phyloP scores from a whole-genome alignment of 2,329 filamentous ascomycete species.

The Septoria linicola region DNA sequence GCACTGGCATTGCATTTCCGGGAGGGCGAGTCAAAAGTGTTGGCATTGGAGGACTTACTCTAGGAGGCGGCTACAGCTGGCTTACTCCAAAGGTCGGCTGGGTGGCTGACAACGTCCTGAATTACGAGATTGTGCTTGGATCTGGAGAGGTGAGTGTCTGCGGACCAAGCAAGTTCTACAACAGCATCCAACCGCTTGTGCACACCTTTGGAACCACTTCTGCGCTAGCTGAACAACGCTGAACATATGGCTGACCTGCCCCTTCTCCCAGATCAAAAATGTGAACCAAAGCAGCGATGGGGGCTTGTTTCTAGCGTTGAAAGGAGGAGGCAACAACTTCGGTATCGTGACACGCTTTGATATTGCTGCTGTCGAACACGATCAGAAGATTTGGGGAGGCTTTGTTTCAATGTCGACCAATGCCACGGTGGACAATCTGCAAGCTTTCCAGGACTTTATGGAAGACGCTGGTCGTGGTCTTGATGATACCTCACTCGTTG shows the following conservation, averaged over 20 bases:
- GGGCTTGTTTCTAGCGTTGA: slow-evolving; percentile 30
- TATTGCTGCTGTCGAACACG: slow-evolving; percentile 2
- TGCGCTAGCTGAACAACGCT: no score
- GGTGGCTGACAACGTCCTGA: slow-evolving; percentile 41
- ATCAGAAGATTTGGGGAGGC: slow-evolving; percentile 6
- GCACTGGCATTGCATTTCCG: slow-evolving; percentile 6
- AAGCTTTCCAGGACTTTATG: slow-evolving; percentile 7
- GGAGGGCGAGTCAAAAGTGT: slow-evolving; percentile 16
- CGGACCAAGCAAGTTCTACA: no score
- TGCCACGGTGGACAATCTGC: slow-evolving; percentile 5
- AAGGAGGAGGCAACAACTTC: slow-evolving; percentile 25
- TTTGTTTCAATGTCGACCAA: slow-evolving; percentile 3
- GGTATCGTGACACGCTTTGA: slow-evolving; percentile 30
- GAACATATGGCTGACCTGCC: no score
- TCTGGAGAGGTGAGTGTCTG: slow-evolving; percentile 20
- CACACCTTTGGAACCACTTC: no score
- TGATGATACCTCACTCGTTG: slow-evolving; percentile 1
- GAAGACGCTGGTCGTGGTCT: background rate
- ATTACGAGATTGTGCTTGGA: slow-evolving; percentile 28
- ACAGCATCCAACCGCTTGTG: no score
- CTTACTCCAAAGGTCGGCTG: slow-evolving; percentile 50
- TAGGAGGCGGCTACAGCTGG: slow-evolving; percentile 52
- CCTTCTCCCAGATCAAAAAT: no score
- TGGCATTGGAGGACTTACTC: slow-evolving; percentile 48
- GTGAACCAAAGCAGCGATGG: slow-evolving; percentile 16